Conservation (phyloP, 306 rosid genomes). For the Acmispon strigosus region DNA sequence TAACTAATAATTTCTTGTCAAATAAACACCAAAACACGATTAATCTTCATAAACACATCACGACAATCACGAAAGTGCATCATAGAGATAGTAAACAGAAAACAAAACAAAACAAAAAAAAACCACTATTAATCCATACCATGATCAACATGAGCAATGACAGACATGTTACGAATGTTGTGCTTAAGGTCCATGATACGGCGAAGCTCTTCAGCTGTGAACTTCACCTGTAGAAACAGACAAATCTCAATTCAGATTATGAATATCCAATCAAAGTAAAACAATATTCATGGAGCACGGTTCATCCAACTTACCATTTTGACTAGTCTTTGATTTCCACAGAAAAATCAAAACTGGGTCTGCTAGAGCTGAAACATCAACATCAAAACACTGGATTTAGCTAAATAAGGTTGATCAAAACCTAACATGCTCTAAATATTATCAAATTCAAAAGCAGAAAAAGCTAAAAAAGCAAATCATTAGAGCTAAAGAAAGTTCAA, state of each 20-base stretch:
- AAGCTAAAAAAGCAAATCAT: too few relatives aligned
- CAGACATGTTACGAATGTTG: slow-evolving; percentile 93
- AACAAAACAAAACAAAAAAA: not conserved
- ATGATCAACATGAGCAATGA: slow-evolving; percentile 89
- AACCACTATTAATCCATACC: slow-evolving; percentile 24
- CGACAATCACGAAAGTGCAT: not conserved
- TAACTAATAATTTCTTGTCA: too few relatives aligned
- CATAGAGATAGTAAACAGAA: not conserved
- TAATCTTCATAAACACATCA: not conserved
- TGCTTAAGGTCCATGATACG: slow-evolving; percentile 85
- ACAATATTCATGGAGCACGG: too few relatives aligned
- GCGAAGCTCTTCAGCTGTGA: slow-evolving; percentile 83
- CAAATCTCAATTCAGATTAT: not conserved
- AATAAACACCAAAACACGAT: not conserved
- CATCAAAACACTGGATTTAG: not conserved
- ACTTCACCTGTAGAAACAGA: slow-evolving; percentile 72
- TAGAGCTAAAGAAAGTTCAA: too few relatives aligned
- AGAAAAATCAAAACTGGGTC: not conserved
- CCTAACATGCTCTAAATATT: too few relatives aligned
- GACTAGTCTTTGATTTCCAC: slow-evolving; percentile 23
- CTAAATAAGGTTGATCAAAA: too few relatives aligned
- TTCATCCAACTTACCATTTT: slow-evolving; percentile 47
- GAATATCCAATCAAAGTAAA: not conserved
- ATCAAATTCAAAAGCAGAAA: too few relatives aligned
- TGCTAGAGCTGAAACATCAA: slow-evolving; percentile 12